phyloP scores from a whole-genome alignment of 768 basidiomycete genomes.

The Fomitopsis pulvina region DNA sequence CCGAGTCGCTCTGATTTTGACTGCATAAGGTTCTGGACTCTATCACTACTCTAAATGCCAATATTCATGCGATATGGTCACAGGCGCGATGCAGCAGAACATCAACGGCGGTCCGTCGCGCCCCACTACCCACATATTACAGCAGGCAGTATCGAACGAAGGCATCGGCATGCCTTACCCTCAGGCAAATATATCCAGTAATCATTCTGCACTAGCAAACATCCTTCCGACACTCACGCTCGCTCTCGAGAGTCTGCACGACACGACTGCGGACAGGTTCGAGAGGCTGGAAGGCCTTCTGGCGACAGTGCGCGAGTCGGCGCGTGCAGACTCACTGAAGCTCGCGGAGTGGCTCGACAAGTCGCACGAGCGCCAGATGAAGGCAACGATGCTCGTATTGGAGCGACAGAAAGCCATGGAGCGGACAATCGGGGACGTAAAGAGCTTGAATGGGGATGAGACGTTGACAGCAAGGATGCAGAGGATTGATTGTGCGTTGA shows the following conservation, averaged over 20 bases:
- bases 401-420: slow-evolving; percentile 6
- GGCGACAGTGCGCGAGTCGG: not conserved
- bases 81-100: too few species aligned
- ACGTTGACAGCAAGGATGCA: slow-evolving; percentile 1
- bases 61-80: too few species aligned
- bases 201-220: too few species aligned
- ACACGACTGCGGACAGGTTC: not conserved
- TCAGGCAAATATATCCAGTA: too few species aligned
- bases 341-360: slow-evolving; percentile 6
- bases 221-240: not conserved
- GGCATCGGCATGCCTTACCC: too few species aligned
- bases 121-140: too few species aligned
- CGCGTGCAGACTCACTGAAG: slow-evolving; percentile 3
- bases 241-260: not conserved
- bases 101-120: too few species aligned
- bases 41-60: too few species aligned
- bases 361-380: slow-evolving; percentile 2
- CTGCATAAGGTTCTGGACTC: too few species aligned
- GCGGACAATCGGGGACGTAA: not conserved
- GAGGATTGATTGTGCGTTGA: slow-evolving; percentile 9
- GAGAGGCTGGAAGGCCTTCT: not conserved
- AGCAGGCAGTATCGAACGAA: too few species aligned
- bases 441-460: not conserved
- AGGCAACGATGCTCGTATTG: slow-evolving; percentile 3
- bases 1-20: too few species aligned